Base-by-base conservation (phyloP, 2,329 filamentous ascomycete genomes). In the Corniculantispora saksenae region DNA sequence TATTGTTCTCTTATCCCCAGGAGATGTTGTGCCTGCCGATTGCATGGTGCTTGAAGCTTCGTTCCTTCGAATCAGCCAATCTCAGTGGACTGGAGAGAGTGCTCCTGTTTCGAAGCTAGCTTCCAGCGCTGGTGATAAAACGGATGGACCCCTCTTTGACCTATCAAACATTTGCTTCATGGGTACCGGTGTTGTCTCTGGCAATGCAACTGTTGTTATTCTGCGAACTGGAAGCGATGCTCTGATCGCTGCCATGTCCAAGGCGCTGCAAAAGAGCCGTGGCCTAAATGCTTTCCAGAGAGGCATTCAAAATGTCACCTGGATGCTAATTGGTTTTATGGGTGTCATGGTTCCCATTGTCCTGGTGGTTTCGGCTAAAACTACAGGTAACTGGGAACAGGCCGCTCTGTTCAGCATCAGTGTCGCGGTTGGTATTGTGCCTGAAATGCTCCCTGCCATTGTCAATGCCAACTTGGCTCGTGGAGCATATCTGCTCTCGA, bases 21-120 rank as follows among this genome's bases (percentile, higher is more conserved):
- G 71, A 1, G 67, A 65, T n/a, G 60, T 72, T 35, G 69, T 74
- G 4, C 71, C 71, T 3, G 72, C 72, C n/a, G 72, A 74, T 53
- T 71, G 72, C 61, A 38, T 74, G 53, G 66, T 74, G n/a, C 64
- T 74, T 3, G 71, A 74, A 21, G 57, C 72, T 1, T 70, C 67
- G 12, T 74, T 73, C 40, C 66, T 74, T 1, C 72, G 71, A 2
- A 65, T 74, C 57, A 71, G 72, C 40, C 72, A 73, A 59, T 74
- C 72, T n/a, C 72, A 70, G 17, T 73, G 72, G 71, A 74, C 71
- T 0, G 73, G 73, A n/a, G 73, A 74, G 60, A 74, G 65, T 57
- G 69, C 68, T 10, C 72, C 73, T 3, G 70, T 71, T 2, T 60
- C 69, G 21, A 74, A 74, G 63, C 48, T 55, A 1, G 56, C 71